Conservation (phyloP, 1,284 basidiomycete species). For the Malassezia japonica region DNA sequence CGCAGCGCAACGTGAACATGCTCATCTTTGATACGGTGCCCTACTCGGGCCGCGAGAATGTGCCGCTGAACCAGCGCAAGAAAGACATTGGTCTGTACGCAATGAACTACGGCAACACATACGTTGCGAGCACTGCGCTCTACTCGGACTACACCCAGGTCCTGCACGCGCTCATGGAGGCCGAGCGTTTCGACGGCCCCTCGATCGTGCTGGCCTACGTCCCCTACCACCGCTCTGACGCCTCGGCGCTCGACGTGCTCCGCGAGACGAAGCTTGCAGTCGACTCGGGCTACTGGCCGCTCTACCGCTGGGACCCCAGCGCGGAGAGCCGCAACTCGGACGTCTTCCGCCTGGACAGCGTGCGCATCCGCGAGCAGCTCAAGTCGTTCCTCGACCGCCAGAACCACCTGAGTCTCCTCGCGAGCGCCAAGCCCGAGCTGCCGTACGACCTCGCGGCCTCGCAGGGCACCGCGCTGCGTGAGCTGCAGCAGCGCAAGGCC, state of each 20-base stretch:
- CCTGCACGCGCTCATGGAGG: conserved; percentile 81
- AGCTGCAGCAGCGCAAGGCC: conserved; percentile 72
- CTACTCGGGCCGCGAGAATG: conserved; percentile 59
- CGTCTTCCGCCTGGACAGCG: conserved; percentile 79
- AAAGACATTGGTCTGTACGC: conserved; percentile 59
- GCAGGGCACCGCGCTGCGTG: conserved; percentile 71
- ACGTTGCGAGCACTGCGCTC: conserved; percentile 87
- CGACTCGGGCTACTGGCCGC: conserved; percentile 92
- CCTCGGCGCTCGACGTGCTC: conserved; percentile 72
- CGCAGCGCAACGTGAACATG: conserved; percentile 82
- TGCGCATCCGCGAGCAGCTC: conserved; percentile 87
- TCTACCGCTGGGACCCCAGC: conserved; percentile 93
- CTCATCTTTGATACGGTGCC: conserved; percentile 87
- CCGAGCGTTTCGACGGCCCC: conserved; percentile 79
- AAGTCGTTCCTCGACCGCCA: conserved; percentile 89
- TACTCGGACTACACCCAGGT: conserved; percentile 94
- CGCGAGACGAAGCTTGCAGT: conserved; percentile 96
- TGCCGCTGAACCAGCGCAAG: conserved; percentile 44
- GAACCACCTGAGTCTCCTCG: conserved; percentile 87
- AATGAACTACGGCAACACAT: conserved; percentile 95
- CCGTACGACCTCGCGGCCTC: conserved; percentile 75
- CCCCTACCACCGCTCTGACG: conserved; percentile 65
- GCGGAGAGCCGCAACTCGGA: conserved; percentile 66
- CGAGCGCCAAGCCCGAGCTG: conserved; percentile 64
- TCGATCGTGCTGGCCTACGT: conserved; percentile 89